A percentile compares a stretch with the other conserved stretches of the same genome.
These are phyloP conservation scores for Ceratocystis harringtonii DNA, from an alignment of 2,329 filamentous ascomycete species.

Conservation along the genomic window DNA sequence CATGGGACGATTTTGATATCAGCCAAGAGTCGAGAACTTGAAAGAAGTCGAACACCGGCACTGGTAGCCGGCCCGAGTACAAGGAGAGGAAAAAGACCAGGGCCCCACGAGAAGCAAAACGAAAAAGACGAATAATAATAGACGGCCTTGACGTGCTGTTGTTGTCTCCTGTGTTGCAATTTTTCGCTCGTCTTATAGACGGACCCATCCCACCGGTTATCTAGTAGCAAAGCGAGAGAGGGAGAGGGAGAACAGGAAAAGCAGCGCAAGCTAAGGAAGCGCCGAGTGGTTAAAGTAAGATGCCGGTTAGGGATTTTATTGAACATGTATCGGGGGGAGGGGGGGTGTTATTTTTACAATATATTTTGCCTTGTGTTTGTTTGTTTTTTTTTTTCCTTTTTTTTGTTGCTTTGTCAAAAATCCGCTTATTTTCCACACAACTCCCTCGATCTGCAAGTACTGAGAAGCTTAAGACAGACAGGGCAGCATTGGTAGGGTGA, in stretches of 20 bases:
- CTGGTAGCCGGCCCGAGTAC: background rate
- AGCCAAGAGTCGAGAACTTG: background rate
- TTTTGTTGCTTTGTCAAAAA: background rate
- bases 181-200: background rate
- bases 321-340: no score
- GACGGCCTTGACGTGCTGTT: background rate
- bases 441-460: background rate
- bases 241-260: background rate
- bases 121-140: background rate
- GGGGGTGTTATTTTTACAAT: background rate
- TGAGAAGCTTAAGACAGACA: background rate
- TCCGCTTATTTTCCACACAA: background rate
- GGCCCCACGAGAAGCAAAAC: background rate
- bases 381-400: background rate
- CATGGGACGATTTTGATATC: conserved; percentile 1
- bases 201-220: background rate
- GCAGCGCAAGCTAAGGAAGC: background rate
- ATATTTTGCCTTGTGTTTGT: background rate
- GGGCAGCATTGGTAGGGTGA: background rate
- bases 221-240: background rate
- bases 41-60: background rate
- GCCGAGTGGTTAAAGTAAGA: background rate
- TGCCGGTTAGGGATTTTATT: no score
- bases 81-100: background rate
- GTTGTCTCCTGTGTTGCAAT: background rate